Percentiles rank a stretch among this genome's conserved stretches.
Conservation (phyloP, 139 green algal species). For the Coelastrella sp. region DNA sequence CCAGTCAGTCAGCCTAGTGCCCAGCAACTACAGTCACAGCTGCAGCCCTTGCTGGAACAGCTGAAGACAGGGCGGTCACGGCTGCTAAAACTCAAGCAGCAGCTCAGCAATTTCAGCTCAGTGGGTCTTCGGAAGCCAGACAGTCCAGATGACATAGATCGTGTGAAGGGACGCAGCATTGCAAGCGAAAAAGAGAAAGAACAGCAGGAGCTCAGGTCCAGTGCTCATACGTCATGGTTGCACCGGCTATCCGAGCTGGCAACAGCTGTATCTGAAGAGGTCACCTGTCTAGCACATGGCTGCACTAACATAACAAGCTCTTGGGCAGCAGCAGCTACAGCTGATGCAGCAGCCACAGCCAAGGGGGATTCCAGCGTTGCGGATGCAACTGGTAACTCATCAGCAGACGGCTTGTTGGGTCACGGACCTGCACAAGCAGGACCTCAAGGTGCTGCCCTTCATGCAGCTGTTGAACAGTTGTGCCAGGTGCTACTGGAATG, state of each 20-base stretch:
- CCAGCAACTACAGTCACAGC: neutral
- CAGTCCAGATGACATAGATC: neutral
- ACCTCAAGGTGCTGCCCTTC: neutral
- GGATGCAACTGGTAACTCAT: neutral
- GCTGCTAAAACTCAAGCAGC: neutral
- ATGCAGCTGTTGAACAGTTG: constrained; percentile 3
- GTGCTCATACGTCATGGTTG: neutral
- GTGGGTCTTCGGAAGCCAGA: neutral
- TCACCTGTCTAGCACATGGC: neutral
- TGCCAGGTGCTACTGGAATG: neutral
- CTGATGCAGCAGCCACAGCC: no score
- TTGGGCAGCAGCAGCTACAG: neutral
- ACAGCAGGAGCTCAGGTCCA: constrained; percentile 6
- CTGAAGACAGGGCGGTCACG: neutral
- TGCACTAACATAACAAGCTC: neutral
- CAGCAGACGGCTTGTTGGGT: no score
- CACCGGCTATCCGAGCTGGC: neutral
- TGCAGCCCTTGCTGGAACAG: neutral
- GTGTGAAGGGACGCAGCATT: neutral
- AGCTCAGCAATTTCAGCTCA: constrained; percentile 9
- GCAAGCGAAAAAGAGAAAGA: neutral
- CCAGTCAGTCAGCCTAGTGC: no score
- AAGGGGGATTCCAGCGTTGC: neutral
- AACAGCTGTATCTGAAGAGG: neutral
- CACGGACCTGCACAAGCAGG: no score